Evolutionary conservation across 2,329 filamentous ascomycete genomes (phyloP).

Genomic region (Hyphodiscus sp.): DNA sequence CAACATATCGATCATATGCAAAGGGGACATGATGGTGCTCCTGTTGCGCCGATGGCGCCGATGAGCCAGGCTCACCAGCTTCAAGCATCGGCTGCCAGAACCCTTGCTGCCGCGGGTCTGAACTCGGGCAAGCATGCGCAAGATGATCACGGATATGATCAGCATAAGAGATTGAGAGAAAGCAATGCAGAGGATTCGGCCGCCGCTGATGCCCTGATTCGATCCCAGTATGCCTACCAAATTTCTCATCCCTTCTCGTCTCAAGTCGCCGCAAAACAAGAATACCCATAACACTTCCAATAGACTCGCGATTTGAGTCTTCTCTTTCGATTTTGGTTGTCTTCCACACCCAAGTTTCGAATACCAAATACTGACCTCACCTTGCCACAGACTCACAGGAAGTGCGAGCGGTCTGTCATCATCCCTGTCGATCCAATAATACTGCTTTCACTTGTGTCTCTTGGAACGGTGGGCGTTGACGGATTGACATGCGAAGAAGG

Average conservation of each 20-base stretch:
- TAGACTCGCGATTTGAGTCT: neutral
- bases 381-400: neutral
- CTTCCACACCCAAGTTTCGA: neutral
- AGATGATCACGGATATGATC: conserved; percentile 19
- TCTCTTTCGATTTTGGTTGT: neutral
- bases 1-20: conserved; percentile 18
- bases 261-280: neutral
- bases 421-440: neutral
- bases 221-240: conserved; percentile 31
- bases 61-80: conserved; percentile 27
- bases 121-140: conserved; percentile 22
- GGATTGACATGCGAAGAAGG: neutral
- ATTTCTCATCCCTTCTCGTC: neutral
- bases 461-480: neutral
- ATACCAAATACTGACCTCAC: neutral
- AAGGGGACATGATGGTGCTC: conserved; percentile 16
- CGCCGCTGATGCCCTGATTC: conserved; percentile 49
- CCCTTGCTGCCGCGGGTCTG: conserved; percentile 28
- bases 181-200: conserved; percentile 34
- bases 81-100: conserved; percentile 31
- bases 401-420: neutral
- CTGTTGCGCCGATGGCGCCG: conserved; percentile 30
- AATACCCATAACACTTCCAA: neutral
- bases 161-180: conserved; percentile 33
- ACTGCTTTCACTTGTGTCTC: neutral